Evolutionary conservation across 306 rosid genomes (phyloP).

Genomic region (Elaeagnus macrophylla): DNA sequence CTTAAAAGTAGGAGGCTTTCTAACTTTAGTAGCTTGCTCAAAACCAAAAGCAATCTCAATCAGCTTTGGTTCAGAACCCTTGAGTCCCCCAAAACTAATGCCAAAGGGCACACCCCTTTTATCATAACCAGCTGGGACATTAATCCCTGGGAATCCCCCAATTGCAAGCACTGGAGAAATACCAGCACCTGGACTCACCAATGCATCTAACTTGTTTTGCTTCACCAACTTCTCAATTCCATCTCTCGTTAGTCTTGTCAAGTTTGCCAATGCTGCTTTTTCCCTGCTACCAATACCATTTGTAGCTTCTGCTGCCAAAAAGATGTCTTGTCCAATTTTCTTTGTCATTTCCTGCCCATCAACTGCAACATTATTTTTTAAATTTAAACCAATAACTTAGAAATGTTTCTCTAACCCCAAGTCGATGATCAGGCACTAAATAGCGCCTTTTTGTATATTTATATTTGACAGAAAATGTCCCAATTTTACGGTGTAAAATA

Average conservation of each 20-base stretch:
- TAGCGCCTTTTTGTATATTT: too few relatives aligned
- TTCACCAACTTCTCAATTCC: slow-evolving; percentile 18
- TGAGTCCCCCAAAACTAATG: slow-evolving; percentile 53
- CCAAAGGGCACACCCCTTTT: slow-evolving; percentile 41
- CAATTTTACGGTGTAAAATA: too few relatives aligned
- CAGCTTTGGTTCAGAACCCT: slow-evolving; percentile 52
- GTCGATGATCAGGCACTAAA: too few relatives aligned
- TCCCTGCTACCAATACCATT: slow-evolving; percentile 17
- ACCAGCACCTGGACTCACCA: slow-evolving; percentile 27
- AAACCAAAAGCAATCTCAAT: slow-evolving; percentile 56
- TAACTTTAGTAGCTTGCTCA: slow-evolving; percentile 56
- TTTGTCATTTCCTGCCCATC: slow-evolving; percentile 13
- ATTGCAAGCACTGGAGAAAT: slow-evolving; percentile 33
- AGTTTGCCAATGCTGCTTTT: slow-evolving; percentile 4
- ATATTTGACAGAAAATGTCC: too few relatives aligned
- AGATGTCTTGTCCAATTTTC: slow-evolving; percentile 16
- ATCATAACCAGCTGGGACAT: slow-evolving; percentile 57
- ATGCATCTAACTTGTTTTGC: slow-evolving; percentile 22
- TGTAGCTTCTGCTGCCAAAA: slow-evolving; percentile 16
- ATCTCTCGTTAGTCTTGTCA: slow-evolving; percentile 10
- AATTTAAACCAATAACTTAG: too few relatives aligned
- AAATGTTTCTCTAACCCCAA: too few relatives aligned
- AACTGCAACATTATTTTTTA: too few relatives aligned
- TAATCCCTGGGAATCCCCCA: slow-evolving; percentile 67
- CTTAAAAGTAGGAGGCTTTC: slow-evolving; percentile 47